A percentile compares a stretch with the other conserved stretches of the same genome.
These are phyloP conservation scores for Diplodia corticola DNA, from an alignment of 2,329 filamentous ascomycete genomes.

Conservation along the genomic window DNA sequence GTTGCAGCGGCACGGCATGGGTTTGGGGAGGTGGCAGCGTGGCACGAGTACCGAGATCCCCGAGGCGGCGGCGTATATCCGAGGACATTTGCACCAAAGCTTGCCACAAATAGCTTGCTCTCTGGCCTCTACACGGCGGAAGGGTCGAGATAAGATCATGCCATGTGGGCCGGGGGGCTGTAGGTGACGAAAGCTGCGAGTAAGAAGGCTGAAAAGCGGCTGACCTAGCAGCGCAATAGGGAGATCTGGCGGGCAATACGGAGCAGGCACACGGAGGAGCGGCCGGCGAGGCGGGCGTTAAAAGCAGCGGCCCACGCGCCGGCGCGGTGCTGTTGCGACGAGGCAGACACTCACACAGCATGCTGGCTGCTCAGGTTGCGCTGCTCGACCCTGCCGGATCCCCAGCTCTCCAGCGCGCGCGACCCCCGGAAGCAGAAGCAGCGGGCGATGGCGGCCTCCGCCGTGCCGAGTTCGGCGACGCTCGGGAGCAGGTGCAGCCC, in stretches of 20 bases:
- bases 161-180: conserved; percentile 5
- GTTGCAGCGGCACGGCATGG: background rate
- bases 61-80: conserved; percentile 4
- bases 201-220: background rate
- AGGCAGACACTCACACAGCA: background rate
- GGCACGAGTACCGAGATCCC: background rate
- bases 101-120: background rate
- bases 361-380: background rate
- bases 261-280: conserved; percentile 1
- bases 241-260: conserved; percentile 1
- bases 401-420: background rate
- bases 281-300: background rate
- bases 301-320: background rate
- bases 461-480: conserved; percentile 18
- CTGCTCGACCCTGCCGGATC: background rate
- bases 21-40: background rate
- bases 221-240: conserved; percentile 6
- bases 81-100: background rate
- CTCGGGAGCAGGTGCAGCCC: conserved; percentile 7
- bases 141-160: conserved; percentile 1
- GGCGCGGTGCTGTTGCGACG: background rate
- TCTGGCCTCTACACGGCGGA: background rate
- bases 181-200: conserved; percentile 14
- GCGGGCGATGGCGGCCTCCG: conserved; percentile 10
- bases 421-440: background rate